Evolutionary conservation across 441 rosid species (phyloP), one percentile per base, ranked within the genome.

Genomic region (Brassica balearica): DNA sequence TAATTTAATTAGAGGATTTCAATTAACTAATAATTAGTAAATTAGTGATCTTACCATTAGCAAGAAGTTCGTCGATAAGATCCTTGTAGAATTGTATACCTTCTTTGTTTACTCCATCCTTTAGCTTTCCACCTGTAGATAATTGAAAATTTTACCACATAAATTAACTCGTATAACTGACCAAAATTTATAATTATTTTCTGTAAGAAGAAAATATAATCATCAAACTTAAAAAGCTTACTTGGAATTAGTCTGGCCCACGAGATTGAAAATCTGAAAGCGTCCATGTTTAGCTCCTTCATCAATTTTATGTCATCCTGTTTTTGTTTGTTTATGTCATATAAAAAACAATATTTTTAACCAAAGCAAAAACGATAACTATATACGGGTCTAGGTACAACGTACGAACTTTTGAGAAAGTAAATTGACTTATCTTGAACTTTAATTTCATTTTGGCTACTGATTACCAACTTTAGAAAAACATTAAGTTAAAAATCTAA

Each of bases 241-340:
- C 88, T 66, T 0, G 90, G 90, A 22, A 84, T 25, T 23, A 87
- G 10, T 68, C 90, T 85, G 17, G 87, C 69, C 90, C 90, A 87
- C 3, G 88, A 85, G 41, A 87, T 82, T n/a, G 87, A 87, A 41
- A 87, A 82, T 79, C 87, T 84, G 76, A 82, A 80, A 38, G 82
- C 81, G 69, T 84, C 85, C 83, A 83, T 80, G 14, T 80, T 77
- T 17, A 84, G 68, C 12, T 76, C 75, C 61, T 81, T 84, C 79
- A 85, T 78, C 76, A 84, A 51, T 8, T 58, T 46, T 9, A 85
- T 75, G 41, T 87, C 90, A 63, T 82, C 85, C 87, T 86, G 71
- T 0, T 69, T 67, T 71, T 63, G 17, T 38, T 51, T 19, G 61
- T 58, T 58, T 58, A 5, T 60, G 65, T 23, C 65, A 60, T 23